Evolutionary conservation across 768 basidiomycete genomes (phyloP).

Genomic region (Leccinellum luteum): DNA sequence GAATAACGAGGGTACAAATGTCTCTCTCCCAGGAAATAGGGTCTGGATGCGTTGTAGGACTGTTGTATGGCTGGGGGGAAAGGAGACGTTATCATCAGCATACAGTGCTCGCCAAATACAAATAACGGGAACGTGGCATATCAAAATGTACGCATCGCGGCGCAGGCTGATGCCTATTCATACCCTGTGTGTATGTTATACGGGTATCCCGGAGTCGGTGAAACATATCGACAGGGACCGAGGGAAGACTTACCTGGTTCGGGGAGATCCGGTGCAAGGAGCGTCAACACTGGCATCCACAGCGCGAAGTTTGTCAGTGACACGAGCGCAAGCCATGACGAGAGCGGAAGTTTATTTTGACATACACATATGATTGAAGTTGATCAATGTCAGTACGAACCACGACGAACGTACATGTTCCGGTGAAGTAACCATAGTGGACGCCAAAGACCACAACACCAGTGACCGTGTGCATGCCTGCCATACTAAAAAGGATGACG

Average conservation of each 20-base stretch:
- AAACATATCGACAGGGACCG: neutral
- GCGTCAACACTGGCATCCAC: slow-evolving; percentile 43
- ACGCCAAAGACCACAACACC: slow-evolving; percentile 43
- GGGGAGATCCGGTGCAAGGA: slow-evolving; percentile 43
- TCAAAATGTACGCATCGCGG: slow-evolving; percentile 36
- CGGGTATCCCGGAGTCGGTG: neutral
- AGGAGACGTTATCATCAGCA: neutral
- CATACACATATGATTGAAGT: too few relatives aligned
- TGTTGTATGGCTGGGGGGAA: too few relatives aligned
- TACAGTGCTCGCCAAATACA: neutral
- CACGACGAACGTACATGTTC: too few relatives aligned
- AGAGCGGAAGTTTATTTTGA: too few relatives aligned
- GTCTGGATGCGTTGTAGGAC: too few relatives aligned
- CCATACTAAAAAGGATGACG: slow-evolving; percentile 36
- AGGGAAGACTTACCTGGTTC: slow-evolving; percentile 42
- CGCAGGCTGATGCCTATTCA: slow-evolving; percentile 49
- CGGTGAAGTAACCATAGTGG: neutral
- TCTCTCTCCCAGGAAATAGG: too few relatives aligned
- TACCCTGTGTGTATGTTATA: slow-evolving; percentile 22
- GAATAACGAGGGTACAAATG: too few relatives aligned
- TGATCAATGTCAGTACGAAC: too few relatives aligned
- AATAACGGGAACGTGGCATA: neutral
- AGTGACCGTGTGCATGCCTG: slow-evolving; percentile 35
- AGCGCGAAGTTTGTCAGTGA: slow-evolving; percentile 33
- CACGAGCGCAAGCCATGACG: neutral